Conservation (phyloP, 179 eudicot species). For the Carnegiea gigantea region DNA sequence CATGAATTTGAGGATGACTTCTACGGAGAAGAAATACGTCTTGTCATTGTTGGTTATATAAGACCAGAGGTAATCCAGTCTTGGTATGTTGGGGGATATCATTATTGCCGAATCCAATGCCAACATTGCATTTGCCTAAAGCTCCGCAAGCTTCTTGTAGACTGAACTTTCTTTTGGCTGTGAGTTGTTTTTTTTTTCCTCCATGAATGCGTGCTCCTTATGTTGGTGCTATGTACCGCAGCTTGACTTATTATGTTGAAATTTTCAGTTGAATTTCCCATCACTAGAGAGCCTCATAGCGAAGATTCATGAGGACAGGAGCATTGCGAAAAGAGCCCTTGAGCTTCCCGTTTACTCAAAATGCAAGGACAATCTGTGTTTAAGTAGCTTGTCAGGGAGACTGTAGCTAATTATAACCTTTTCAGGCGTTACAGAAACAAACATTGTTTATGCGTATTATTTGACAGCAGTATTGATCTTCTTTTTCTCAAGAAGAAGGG, state of each 20-base stretch:
- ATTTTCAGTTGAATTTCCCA: constrained; percentile 70
- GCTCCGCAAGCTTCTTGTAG: too few species aligned
- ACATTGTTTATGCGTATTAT: not conserved
- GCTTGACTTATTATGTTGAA: constrained; percentile 5
- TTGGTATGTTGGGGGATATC: too few species aligned
- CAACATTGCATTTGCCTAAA: too few species aligned
- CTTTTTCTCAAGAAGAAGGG: too few species aligned
- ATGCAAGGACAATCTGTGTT: constrained; percentile 46
- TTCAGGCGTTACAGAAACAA: not conserved
- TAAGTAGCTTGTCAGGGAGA: constrained; percentile 31
- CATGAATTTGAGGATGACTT: constrained; percentile 87
- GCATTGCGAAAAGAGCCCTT: constrained; percentile 73
- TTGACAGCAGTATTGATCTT: not conserved
- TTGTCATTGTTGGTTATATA: constrained; percentile 83
- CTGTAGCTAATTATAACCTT: not conserved
- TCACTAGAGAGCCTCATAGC: constrained; percentile 71
- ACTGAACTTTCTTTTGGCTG: too few species aligned
- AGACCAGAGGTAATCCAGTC: constrained; percentile 70
- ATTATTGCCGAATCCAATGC: too few species aligned
- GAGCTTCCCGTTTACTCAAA: constrained; percentile 71
- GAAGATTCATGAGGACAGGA: constrained; percentile 72
- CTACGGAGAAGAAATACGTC: constrained; percentile 83
- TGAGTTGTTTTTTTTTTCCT: too few species aligned
- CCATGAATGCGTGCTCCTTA: not conserved
- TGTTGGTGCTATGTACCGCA: not conserved